These are phyloP conservation scores for Abelmoschus esculentus DNA, from an alignment of 345 rosid species.

Conservation along the genomic window DNA sequence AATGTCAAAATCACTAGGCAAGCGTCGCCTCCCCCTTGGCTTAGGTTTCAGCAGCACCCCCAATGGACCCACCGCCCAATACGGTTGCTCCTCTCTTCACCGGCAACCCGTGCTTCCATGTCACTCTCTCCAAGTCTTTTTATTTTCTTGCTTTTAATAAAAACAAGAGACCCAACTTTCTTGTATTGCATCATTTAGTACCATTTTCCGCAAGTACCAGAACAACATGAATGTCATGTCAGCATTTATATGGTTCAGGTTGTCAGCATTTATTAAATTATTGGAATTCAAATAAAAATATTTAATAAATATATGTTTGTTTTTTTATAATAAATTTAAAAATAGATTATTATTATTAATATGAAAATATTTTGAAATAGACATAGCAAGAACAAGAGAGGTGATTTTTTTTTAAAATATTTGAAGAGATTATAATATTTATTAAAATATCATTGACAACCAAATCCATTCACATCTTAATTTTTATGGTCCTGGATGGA, in stretches of 20 bases:
- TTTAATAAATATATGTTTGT: too few species aligned
- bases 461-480: constrained; percentile 7
- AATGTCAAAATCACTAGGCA: constrained; percentile 3
- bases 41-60: constrained; percentile 26
- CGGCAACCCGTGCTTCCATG: constrained; percentile 79
- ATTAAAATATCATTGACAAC: not conserved
- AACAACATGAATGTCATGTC: constrained; percentile 24
- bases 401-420: too few species aligned
- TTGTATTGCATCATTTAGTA: constrained; percentile 15
- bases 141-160: not conserved
- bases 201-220: constrained; percentile 7
- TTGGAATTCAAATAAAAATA: not conserved
- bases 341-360: too few species aligned
- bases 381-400: too few species aligned
- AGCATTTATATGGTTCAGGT: not conserved
- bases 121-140: constrained; percentile 26
- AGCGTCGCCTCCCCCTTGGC: not conserved
- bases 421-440: too few species aligned
- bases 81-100: constrained; percentile 59
- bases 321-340: too few species aligned
- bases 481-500: constrained; percentile 17
- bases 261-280: constrained; percentile 2
- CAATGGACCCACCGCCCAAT: constrained; percentile 66
- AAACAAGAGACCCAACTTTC: not conserved
- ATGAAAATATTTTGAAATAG: too few species aligned